Percentiles rank a stretch among this genome's conserved stretches.
Conservation (phyloP, 148 eudicot genomes). For the Silene latifolia region DNA sequence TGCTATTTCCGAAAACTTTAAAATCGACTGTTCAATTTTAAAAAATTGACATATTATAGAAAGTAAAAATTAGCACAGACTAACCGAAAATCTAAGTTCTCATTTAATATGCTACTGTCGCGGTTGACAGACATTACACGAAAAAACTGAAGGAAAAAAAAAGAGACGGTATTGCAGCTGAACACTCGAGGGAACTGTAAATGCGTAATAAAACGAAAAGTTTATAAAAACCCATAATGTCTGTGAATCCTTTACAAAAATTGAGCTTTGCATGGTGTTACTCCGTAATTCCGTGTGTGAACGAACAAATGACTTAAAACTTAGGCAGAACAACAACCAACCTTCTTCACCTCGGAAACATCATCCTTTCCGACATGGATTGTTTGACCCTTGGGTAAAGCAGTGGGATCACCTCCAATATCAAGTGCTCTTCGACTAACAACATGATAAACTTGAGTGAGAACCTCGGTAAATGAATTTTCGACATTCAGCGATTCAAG, state of each 20-base stretch:
- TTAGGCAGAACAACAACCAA: conserved; percentile 44
- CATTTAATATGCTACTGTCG: not conserved
- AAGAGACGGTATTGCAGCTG: not conserved
- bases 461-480: conserved; percentile 44
- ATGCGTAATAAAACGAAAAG: not conserved
- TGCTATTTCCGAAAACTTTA: too few relatives aligned
- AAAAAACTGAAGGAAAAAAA: not conserved
- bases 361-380: conserved; percentile 46
- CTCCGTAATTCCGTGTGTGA: not conserved
- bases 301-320: not conserved
- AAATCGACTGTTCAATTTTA: not conserved
- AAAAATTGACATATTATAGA: not conserved
- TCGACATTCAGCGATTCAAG: conserved; percentile 47
- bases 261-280: not conserved
- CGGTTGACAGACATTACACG: not conserved
- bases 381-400: conserved; percentile 44
- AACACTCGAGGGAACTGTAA: not conserved
- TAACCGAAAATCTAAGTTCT: not conserved
- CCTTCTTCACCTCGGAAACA: conserved; percentile 44
- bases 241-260: conserved; percentile 21
- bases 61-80: not conserved
- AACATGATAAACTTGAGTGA: conserved; percentile 40
- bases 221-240: conserved; percentile 13
- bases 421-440: conserved; percentile 47
- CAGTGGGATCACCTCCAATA: conserved; percentile 33